phyloP scores from a whole-genome alignment of 306 rosid genomes.

The Argentina anserina region DNA sequence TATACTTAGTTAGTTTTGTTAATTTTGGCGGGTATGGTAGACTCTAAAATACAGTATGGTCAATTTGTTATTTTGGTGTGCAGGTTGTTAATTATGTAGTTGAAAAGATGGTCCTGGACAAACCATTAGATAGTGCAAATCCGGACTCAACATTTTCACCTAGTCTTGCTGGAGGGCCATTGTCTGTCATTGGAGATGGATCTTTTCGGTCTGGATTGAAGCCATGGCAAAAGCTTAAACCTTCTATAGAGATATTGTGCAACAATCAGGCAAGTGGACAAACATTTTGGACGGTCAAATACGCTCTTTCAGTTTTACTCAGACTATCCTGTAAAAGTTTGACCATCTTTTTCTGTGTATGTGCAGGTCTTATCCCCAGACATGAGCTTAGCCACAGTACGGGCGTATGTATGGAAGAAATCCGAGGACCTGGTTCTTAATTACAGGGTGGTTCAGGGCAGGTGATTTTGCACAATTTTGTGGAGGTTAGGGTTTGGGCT shows the following conservation, averaged over 20 bases:
- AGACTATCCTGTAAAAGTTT: neutral
- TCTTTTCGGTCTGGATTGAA: slow-evolving; percentile 78
- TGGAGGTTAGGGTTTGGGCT: slow-evolving; percentile 20
- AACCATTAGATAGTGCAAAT: slow-evolving; percentile 64
- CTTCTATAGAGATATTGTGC: slow-evolving; percentile 91
- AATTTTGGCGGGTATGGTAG: neutral
- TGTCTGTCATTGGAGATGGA: slow-evolving; percentile 63
- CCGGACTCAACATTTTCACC: slow-evolving; percentile 63
- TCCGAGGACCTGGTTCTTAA: slow-evolving; percentile 81
- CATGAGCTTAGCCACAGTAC: slow-evolving; percentile 92
- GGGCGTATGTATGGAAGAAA: slow-evolving; percentile 96
- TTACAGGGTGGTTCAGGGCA: slow-evolving; percentile 81
- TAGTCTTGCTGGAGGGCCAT: slow-evolving; percentile 61
- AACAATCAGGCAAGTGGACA: slow-evolving; percentile 78
- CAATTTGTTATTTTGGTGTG: slow-evolving; percentile 1
- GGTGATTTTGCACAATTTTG: slow-evolving; percentile 46
- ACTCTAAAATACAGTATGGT: neutral
- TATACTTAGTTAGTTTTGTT: neutral
- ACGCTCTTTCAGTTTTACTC: neutral
- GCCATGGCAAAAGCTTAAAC: slow-evolving; percentile 86
- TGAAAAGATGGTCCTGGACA: slow-evolving; percentile 95
- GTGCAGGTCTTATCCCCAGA: slow-evolving; percentile 81
- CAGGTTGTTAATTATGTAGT: slow-evolving; percentile 89
- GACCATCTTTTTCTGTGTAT: neutral
- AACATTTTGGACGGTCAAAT: slow-evolving; percentile 4